Conservation (phyloP, 2,329 filamentous ascomycete genomes). For the Talaromyces sp. region DNA sequence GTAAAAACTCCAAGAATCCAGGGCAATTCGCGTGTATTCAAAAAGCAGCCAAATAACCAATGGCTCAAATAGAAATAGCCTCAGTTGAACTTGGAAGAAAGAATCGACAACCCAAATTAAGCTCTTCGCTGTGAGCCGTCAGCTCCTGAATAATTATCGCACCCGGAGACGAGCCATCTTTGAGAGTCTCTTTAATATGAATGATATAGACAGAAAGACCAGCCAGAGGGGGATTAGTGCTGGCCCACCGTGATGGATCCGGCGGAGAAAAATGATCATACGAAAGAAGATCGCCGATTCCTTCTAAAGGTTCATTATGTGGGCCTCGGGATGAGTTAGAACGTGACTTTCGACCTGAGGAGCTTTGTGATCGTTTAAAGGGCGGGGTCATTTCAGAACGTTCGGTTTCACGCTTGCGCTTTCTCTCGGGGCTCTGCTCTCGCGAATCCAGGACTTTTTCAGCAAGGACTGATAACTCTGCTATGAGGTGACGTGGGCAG, state of each 20-base stretch:
- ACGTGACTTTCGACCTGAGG: neutral
- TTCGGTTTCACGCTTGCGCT: slow-evolving; percentile 42
- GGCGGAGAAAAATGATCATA: slow-evolving; percentile 12
- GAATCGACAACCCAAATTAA: slow-evolving; percentile 77
- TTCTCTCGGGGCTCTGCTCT: slow-evolving; percentile 39
- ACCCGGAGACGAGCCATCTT: slow-evolving; percentile 66
- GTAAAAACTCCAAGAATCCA: neutral
- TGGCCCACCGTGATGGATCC: slow-evolving; percentile 19
- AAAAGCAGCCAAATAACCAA: too few species aligned
- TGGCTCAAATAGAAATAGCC: slow-evolving; percentile 49
- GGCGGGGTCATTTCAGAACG: slow-evolving; percentile 27
- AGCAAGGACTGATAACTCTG: slow-evolving; percentile 75
- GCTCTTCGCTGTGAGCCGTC: slow-evolving; percentile 64
- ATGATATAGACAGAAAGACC: slow-evolving; percentile 85
- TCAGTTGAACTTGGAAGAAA: slow-evolving; percentile 69
- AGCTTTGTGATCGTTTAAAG: slow-evolving; percentile 25
- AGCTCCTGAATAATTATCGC: slow-evolving; percentile 74
- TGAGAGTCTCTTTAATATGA: slow-evolving; percentile 85
- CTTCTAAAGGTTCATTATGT: neutral
- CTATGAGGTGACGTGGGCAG: slow-evolving; percentile 77
- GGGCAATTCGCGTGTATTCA: neutral
- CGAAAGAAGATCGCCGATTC: slow-evolving; percentile 3
- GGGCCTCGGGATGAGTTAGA: neutral
- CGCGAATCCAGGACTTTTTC: slow-evolving; percentile 65
- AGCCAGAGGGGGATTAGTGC: slow-evolving; percentile 56